A percentile compares a stretch with the other conserved stretches of the same genome.
These are phyloP conservation scores for Naegleria fowleri DNA, from an alignment of 208 protist species.

Conservation along the genomic window DNA sequence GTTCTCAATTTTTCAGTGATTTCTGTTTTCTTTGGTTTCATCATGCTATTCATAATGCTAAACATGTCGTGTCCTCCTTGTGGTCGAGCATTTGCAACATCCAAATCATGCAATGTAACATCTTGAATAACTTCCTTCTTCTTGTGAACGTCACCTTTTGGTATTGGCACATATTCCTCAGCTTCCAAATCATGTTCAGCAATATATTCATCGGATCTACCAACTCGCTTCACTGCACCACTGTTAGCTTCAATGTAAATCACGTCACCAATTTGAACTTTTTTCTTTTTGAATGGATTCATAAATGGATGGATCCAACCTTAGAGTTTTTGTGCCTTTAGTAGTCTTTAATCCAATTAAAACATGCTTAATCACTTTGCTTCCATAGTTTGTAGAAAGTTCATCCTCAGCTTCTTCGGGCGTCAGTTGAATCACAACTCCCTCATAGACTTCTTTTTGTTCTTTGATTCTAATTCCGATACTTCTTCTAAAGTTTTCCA, in stretches of 20 bases:
- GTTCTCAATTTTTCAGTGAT: constrained; percentile 99
- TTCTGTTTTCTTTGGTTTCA: constrained; percentile 99
- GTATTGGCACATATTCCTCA: constrained; percentile 99
- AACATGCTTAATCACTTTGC: constrained; percentile 96
- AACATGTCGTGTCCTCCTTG: constrained; percentile 94
- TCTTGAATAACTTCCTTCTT: constrained; percentile 99
- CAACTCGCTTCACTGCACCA: constrained; percentile 92
- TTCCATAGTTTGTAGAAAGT: constrained; percentile 84
- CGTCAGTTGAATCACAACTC: constrained; percentile 96
- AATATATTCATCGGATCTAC: constrained; percentile 87
- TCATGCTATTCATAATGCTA: constrained; percentile 94
- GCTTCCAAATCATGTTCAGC: constrained; percentile 94
- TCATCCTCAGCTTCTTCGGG: constrained; percentile 96
- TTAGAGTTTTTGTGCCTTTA: constrained; percentile 96
- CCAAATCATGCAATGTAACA: constrained; percentile 99
- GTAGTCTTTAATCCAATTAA: constrained; percentile 96
- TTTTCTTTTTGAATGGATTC: constrained; percentile 97
- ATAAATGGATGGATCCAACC: constrained; percentile 98
- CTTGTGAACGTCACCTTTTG: constrained; percentile 99
- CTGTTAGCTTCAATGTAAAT: constrained; percentile 99
- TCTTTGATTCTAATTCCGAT: constrained; percentile 99
- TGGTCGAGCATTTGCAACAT: constrained; percentile 96
- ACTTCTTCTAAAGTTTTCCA: constrained; percentile 98
- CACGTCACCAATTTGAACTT: constrained; percentile 96
- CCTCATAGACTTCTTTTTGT: constrained; percentile 99